A percentile compares a stretch with the other conserved stretches of the same genome.
Conservation (phyloP, 2,329 filamentous ascomycete species). For the Metarhizium sp. region DNA sequence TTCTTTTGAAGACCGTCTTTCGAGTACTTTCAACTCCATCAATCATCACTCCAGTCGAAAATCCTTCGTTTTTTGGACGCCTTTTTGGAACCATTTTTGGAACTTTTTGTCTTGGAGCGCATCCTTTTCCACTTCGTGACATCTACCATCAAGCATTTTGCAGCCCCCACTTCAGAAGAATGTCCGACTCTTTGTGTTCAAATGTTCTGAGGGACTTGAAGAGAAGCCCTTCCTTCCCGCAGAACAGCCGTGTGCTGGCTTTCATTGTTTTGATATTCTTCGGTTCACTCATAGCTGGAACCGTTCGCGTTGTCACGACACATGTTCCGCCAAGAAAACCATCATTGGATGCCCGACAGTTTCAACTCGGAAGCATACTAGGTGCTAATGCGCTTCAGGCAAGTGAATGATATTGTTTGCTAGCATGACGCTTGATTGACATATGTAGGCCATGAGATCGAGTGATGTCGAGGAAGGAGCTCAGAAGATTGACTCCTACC, state of each 20-base stretch:
- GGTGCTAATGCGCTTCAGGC: conserved; percentile 9
- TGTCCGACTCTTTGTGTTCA: neutral
- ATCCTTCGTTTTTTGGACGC: conserved; percentile 6
- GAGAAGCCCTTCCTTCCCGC: neutral
- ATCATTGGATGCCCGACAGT: conserved; percentile 11
- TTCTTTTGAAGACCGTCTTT: neutral
- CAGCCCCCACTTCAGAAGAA: neutral
- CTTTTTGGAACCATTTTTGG: conserved; percentile 15
- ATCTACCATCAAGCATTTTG: neutral
- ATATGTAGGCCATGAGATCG: neutral
- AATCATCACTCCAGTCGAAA: neutral
- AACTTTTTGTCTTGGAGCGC: conserved; percentile 15
- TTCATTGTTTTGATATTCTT: conserved; percentile 2
- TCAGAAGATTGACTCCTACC: neutral
- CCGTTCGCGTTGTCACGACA: conserved; percentile 1
- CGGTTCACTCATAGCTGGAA: conserved; percentile 4
- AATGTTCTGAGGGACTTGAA: neutral
- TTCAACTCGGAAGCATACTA: conserved; percentile 15
- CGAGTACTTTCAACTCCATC: neutral
- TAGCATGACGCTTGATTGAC: neutral
- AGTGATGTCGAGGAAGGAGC: neutral
- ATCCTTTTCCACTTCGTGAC: conserved; percentile 9
- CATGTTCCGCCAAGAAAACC: neutral
- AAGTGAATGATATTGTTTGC: neutral
- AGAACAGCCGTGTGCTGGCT: neutral